Evolutionary conservation across 2,329 filamentous ascomycete genomes (phyloP), one percentile per base, ranked within the genome.

Genomic region (Apiospora sp.): DNA sequence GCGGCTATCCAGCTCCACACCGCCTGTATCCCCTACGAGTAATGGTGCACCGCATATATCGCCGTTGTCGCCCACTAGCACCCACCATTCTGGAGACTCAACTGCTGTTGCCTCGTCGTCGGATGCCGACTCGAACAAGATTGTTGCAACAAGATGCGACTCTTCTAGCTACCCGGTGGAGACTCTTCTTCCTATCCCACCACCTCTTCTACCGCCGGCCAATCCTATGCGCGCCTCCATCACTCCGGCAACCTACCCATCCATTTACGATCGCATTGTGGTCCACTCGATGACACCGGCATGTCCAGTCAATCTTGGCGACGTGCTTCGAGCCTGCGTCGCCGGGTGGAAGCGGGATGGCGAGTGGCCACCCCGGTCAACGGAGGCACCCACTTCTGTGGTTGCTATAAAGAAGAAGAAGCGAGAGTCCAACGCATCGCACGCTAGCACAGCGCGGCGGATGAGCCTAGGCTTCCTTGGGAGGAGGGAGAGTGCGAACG

Each of bases 271-370:
- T 80, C 98, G 98, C 83, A 92, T 98, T 69, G 91, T 98, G 58
- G 82, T 95, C 0, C 92, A 96, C 78, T 89, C 88, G 49, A 89
- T 96, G 75, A 94, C 94, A 3, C 96, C 96, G 0, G 92, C 93
- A 1, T 94, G 97, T 22, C 96, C 96, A 4, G 93, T 98, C 79
- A 98, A 98, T 77, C 88, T 98, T 0, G 85, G 88, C 43, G 94
- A 97, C 77, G 92, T 98, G 84, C 90, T 94, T 30, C 89, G 91
- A 13, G 91, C 94, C 16, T 93, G 96, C 75, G 95, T 98, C 0
- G 88, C 92, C 41, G 96, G 96, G 61, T 98, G 96, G 96, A 97
- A 97, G 82, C 89, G 94, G 54, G 94, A 96, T 78, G 95, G 95
- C 22, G 94, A 98, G 82, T 98, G 96, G 96, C 95, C 96, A 5